Evolutionary conservation across 768 basidiomycete species (phyloP).

Genomic region (Phaeotremella fagi): DNA sequence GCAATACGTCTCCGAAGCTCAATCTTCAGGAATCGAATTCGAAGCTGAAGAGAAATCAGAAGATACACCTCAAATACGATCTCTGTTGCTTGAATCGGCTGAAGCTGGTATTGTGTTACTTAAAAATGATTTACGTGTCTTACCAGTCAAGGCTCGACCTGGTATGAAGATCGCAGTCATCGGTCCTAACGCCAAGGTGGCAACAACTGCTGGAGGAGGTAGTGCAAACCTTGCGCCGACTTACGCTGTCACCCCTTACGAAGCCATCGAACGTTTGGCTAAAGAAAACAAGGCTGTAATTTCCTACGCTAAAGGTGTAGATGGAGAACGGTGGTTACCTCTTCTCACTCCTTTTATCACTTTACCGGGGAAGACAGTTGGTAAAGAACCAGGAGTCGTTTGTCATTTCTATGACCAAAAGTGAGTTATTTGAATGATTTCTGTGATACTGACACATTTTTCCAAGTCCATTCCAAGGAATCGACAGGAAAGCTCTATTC

Average conservation of each 20-base stretch:
- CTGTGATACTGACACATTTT: neutral
- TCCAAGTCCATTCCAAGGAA: constrained; percentile 3
- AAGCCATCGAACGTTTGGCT: constrained; percentile 56
- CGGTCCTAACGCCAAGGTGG: constrained; percentile 51
- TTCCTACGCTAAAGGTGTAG: constrained; percentile 54
- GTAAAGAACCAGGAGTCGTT: constrained; percentile 33
- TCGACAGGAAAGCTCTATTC: constrained; percentile 10
- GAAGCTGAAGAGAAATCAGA: constrained; percentile 52
- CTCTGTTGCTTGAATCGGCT: constrained; percentile 54
- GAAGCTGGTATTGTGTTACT: constrained; percentile 61
- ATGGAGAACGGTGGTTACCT: constrained; percentile 50
- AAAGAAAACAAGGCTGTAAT: constrained; percentile 45
- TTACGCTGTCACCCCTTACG: constrained; percentile 62
- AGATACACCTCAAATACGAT: constrained; percentile 51
- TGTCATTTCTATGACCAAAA: constrained; percentile 27
- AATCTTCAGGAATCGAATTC: constrained; percentile 58
- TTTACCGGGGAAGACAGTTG: constrained; percentile 32
- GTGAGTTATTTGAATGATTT: constrained; percentile 6
- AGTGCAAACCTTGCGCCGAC: constrained; percentile 66
- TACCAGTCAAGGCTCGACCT: constrained; percentile 52
- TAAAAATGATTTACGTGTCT: constrained; percentile 57
- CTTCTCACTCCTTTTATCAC: constrained; percentile 42
- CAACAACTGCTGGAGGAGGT: constrained; percentile 59
- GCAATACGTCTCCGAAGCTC: constrained; percentile 53
- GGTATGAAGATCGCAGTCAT: constrained; percentile 65